A percentile compares a stretch with the other conserved stretches of the same genome.
Conservation (phyloP, 1,139 yeast species). For the Chernovozyma sophiae-reginae region DNA sequence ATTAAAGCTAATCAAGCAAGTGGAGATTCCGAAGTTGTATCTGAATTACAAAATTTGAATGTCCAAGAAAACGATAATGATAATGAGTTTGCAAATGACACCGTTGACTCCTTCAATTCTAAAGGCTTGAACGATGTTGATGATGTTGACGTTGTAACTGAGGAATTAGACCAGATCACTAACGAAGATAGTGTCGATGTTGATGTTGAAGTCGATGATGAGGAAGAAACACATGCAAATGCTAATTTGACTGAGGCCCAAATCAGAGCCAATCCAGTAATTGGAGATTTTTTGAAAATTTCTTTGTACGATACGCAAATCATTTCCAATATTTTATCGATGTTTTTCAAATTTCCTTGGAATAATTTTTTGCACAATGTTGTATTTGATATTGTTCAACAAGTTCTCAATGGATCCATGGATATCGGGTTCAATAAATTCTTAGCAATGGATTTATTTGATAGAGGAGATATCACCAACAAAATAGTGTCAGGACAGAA, state of each 20-base stretch:
- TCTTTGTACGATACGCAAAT: constrained; percentile 80
- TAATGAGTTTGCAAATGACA: constrained; percentile 34
- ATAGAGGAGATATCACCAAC: constrained; percentile 71
- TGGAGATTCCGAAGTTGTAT: constrained; percentile 11
- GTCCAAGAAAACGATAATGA: constrained; percentile 9
- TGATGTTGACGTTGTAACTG: constrained; percentile 9
- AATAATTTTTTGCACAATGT: constrained; percentile 96
- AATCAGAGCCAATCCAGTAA: constrained; percentile 69
- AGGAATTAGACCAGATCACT: not conserved
- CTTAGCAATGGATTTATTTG: constrained; percentile 81
- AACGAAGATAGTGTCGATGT: constrained; percentile 1
- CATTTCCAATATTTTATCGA: constrained; percentile 67
- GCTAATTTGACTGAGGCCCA: constrained; percentile 55
- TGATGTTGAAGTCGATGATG: constrained; percentile 15
- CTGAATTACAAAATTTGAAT: constrained; percentile 7
- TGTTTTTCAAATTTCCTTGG: constrained; percentile 96
- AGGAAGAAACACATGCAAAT: constrained; percentile 46
- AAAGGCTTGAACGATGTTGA: constrained; percentile 19
- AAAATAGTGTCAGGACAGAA: constrained; percentile 80
- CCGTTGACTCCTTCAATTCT: constrained; percentile 46
- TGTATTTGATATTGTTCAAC: constrained; percentile 96
- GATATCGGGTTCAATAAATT: constrained; percentile 84
- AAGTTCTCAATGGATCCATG: constrained; percentile 92
- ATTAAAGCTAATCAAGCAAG: constrained; percentile 10
- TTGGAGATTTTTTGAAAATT: constrained; percentile 87